Evolutionary conservation across 2,329 filamentous ascomycete species (phyloP).

Genomic region (Stagonosporopsis rhizophila): DNA sequence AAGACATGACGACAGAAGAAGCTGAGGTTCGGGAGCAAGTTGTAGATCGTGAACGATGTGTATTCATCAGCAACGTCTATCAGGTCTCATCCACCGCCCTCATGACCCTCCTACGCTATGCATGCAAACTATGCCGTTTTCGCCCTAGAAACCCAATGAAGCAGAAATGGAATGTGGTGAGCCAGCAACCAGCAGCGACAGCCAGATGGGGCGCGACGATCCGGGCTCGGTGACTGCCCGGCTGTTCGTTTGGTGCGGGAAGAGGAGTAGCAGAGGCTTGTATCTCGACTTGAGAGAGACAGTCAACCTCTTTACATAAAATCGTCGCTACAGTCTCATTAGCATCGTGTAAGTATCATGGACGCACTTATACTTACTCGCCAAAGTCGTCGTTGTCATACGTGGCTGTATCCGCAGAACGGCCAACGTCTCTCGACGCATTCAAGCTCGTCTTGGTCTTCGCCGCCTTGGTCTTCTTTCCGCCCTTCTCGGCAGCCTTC

Average conservation of each 20-base stretch:
- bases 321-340: constrained; percentile 42
- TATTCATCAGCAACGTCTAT: constrained; percentile 16
- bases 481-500: constrained; percentile 90
- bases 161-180: constrained; percentile 9
- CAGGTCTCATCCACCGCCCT: not conserved
- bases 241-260: constrained; percentile 16
- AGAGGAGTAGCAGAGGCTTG: constrained; percentile 11
- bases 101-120: constrained; percentile 12
- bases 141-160: constrained; percentile 13
- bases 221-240: constrained; percentile 18
- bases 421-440: constrained; percentile 64
- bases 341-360: constrained; percentile 15
- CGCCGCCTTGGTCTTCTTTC: constrained; percentile 95
- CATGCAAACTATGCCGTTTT: constrained; percentile 20
- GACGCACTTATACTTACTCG: constrained; percentile 70
- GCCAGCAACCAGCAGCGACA: constrained; percentile 1
- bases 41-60: not conserved
- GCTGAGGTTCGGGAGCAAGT: not conserved
- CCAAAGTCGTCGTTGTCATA: constrained; percentile 88
- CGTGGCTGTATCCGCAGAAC: constrained; percentile 71
- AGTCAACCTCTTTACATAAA: constrained; percentile 47
- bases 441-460: constrained; percentile 92
- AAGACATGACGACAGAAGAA: not conserved
- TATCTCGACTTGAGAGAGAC: not conserved
- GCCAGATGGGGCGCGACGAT: not conserved